A percentile compares a stretch with the other conserved stretches of the same genome.
Conservation (phyloP, 108 stramenopile genomes). For the Chaetoceros tenuissimus region DNA sequence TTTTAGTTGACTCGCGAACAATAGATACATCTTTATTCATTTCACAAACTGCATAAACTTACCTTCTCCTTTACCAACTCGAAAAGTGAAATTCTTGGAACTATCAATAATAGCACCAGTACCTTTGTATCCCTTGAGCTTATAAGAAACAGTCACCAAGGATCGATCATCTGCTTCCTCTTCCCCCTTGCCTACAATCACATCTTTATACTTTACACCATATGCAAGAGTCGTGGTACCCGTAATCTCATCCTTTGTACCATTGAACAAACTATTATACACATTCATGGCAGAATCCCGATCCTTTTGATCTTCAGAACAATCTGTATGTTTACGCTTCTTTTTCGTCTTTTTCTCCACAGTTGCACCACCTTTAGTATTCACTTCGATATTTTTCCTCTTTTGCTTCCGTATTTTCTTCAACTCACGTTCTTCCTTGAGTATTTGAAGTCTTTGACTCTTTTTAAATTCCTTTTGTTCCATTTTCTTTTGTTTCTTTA, state of each 20-base stretch:
- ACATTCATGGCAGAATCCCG: neutral
- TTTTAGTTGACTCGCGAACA: too few species aligned
- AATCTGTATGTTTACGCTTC: neutral
- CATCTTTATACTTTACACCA: slow-evolving; percentile 37
- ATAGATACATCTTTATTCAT: too few species aligned
- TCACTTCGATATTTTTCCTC: slow-evolving; percentile 8
- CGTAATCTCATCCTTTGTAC: neutral
- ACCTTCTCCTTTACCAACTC: slow-evolving; percentile 54
- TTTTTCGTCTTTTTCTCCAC: neutral
- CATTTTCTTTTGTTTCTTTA: too few species aligned
- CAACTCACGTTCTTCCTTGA: slow-evolving; percentile 5
- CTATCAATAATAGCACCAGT: slow-evolving; percentile 39
- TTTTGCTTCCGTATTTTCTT: slow-evolving; percentile 13
- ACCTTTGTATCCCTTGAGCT: slow-evolving; percentile 22
- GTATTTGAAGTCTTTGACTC: neutral
- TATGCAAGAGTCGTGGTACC: neutral
- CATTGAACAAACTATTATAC: neutral
- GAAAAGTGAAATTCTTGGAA: slow-evolving; percentile 42
- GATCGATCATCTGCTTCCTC: slow-evolving; percentile 25
- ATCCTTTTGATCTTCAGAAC: neutral
- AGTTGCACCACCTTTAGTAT: slow-evolving; percentile 3
- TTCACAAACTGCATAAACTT: too few species aligned
- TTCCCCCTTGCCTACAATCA: slow-evolving; percentile 32
- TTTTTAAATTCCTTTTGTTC: slow-evolving; percentile 3
- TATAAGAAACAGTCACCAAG: slow-evolving; percentile 32